Evolutionary conservation across 2,329 filamentous ascomycete genomes (phyloP).

Genomic region (Penicillium sp.): DNA sequence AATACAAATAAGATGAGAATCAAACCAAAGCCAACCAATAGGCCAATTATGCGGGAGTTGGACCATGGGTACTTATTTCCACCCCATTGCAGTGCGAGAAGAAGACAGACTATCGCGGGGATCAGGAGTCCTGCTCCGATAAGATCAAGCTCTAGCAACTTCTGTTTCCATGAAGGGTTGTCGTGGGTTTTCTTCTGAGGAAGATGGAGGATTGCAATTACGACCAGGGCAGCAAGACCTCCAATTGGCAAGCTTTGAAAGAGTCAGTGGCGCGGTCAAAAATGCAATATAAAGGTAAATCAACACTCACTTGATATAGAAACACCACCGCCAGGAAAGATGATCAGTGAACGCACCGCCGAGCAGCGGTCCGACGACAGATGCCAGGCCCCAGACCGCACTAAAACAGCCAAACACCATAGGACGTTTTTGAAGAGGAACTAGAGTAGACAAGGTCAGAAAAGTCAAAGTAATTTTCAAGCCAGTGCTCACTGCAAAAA

Average conservation of each 20-base stretch:
- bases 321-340: conserved; percentile 44
- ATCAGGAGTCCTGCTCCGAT: conserved; percentile 41
- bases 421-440: conserved; percentile 8
- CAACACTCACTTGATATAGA: conserved; percentile 45
- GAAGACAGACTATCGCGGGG: conserved; percentile 35
- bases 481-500: conserved; percentile 4
- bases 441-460: neutral
- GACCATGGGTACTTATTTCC: conserved; percentile 36
- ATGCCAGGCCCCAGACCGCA: conserved; percentile 48
- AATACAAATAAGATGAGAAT: conserved; percentile 32
- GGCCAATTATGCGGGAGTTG: conserved; percentile 41
- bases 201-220: conserved; percentile 12
- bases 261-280: conserved; percentile 14
- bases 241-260: conserved; percentile 31
- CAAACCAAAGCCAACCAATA: conserved; percentile 42
- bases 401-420: conserved; percentile 43
- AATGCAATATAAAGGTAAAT: neutral
- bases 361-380: conserved; percentile 46
- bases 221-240: conserved; percentile 20
- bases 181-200: neutral
- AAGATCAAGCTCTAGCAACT: conserved; percentile 38
- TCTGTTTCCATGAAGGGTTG: neutral
- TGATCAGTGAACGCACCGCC: conserved; percentile 45
- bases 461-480: neutral
- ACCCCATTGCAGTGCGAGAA: conserved; percentile 48